Evolutionary conservation across 2,329 filamentous ascomycete species (phyloP).

Genomic region (Xylaria sp.): DNA sequence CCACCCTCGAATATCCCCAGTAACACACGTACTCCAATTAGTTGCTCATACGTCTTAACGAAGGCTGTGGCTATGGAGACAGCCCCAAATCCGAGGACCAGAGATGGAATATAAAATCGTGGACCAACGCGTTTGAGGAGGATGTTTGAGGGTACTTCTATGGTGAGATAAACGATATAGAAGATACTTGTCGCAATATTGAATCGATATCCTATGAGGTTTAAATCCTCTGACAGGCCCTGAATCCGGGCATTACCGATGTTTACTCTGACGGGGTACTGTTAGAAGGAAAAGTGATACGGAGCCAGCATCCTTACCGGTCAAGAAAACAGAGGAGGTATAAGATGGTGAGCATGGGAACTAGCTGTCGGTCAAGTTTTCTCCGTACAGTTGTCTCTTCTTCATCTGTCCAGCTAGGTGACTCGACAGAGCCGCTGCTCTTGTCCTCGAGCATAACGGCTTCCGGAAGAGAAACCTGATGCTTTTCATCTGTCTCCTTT

Average conservation of each 20-base stretch:
- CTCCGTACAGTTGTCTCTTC: slow-evolving; percentile 62
- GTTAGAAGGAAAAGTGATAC: slow-evolving; percentile 27
- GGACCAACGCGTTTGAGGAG: slow-evolving; percentile 65
- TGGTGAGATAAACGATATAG: slow-evolving; percentile 66
- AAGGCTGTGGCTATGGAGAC: slow-evolving; percentile 67
- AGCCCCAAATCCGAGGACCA: slow-evolving; percentile 66
- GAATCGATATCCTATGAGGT: slow-evolving; percentile 62
- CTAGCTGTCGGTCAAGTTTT: slow-evolving; percentile 64
- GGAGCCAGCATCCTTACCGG: slow-evolving; percentile 39
- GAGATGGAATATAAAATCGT: slow-evolving; percentile 63
- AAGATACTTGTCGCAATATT: slow-evolving; percentile 69
- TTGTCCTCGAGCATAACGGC: slow-evolving; percentile 45
- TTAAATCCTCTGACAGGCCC: slow-evolving; percentile 61
- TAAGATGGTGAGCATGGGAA: slow-evolving; percentile 63
- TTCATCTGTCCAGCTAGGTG: slow-evolving; percentile 60
- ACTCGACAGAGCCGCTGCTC: slow-evolving; percentile 45
- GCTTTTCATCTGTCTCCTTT: slow-evolving; percentile 42
- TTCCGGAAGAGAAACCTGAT: slow-evolving; percentile 41
- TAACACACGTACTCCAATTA: slow-evolving; percentile 61
- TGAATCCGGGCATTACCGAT: slow-evolving; percentile 68
- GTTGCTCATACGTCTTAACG: slow-evolving; percentile 58
- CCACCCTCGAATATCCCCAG: slow-evolving; percentile 68
- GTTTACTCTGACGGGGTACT: slow-evolving; percentile 52
- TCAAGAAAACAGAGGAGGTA: slow-evolving; percentile 65
- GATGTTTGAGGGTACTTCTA: slow-evolving; percentile 68